These are phyloP conservation scores for Aspergillus panamensis DNA, from an alignment of 495 filamentous ascomycete genomes.

Conservation along the genomic window DNA sequence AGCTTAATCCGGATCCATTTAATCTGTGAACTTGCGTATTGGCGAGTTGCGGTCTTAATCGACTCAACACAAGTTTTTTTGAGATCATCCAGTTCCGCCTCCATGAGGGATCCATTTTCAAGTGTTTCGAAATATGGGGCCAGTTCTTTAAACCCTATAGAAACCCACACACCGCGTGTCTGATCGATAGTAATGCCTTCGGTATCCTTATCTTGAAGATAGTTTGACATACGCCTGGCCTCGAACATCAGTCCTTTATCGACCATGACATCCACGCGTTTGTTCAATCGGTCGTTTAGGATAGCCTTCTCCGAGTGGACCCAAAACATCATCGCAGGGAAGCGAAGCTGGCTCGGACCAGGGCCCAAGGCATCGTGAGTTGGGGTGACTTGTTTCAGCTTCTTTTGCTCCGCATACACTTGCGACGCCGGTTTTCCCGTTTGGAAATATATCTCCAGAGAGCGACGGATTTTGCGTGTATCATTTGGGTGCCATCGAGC, in stretches of 20 bases:
- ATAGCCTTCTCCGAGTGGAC: constrained; percentile 66
- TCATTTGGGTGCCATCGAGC: constrained; percentile 93
- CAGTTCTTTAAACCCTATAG: constrained; percentile 94
- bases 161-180: constrained; percentile 85
- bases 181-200: constrained; percentile 58
- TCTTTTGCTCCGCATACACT: constrained; percentile 75
- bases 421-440: constrained; percentile 79
- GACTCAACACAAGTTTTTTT: constrained; percentile 47
- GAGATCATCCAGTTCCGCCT: constrained; percentile 42
- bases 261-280: constrained; percentile 81
- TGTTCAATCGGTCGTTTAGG: constrained; percentile 66
- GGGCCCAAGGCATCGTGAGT: constrained; percentile 13
- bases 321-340: constrained; percentile 76
- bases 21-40: constrained; percentile 80
- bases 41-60: constrained; percentile 75
- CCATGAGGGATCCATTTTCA: constrained; percentile 27
- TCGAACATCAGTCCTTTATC: constrained; percentile 67
- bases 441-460: constrained; percentile 80
- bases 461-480: constrained; percentile 80
- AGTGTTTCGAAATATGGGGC: constrained; percentile 61
- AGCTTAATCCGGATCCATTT: constrained; percentile 85
- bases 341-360: constrained; percentile 40
- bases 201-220: constrained; percentile 42
- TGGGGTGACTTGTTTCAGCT: constrained; percentile 26
- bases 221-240: constrained; percentile 58